Base-by-base conservation (phyloP, 2,329 filamentous ascomycete species). In the Tricladium varicosporioides region DNA sequence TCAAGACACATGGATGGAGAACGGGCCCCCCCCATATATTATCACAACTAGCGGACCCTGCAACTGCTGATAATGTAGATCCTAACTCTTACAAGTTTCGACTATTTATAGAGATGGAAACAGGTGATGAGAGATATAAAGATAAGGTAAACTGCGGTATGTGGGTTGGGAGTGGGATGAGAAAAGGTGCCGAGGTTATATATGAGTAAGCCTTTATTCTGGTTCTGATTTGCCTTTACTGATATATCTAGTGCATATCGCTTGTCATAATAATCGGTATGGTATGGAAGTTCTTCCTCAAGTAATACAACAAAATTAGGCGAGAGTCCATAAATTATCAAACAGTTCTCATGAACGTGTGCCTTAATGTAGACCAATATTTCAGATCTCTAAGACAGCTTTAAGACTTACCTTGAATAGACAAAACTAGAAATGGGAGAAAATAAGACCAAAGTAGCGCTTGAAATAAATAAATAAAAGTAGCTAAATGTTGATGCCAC, bases 31-130 rank as follows among this genome's bases (percentile, higher is more conserved):
- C 76, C 48, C 75, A 78, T 19, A 42, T 70, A 7, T 53, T 70
- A 8, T 63, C 61, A 15, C 54, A 62, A 32, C 59, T 70, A 18
- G 58, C 61, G 2, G 63, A 68, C 58, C 67, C 68, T 7, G 54
- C 60, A 11, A 16, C 53, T 13, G 66, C 67, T 1, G 67, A 69
- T 48, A 52, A 52, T 14, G 63, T 69, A 9, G 68, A 70, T 54
- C 67, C 68, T 2, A 65, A 60, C 32, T 62, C 54, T 54, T 80
- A 80, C 61, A 76, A 75, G 57, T 80, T 80, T 61, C 74, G 77
- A 59, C 71, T 80, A 63, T 78, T 78, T 56, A 74, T 77, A 57
- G 77, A 76, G 15, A 76, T 80, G 70, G 78, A 79, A 65, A 79
- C 78, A 18, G 71, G 75, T 2, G 78, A 80, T 67, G 74, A 76